Evolutionary conservation across 2,329 filamentous ascomycete genomes (phyloP), one percentile per base, ranked within the genome.

Genomic region (Exophiala lecanii-corni): DNA sequence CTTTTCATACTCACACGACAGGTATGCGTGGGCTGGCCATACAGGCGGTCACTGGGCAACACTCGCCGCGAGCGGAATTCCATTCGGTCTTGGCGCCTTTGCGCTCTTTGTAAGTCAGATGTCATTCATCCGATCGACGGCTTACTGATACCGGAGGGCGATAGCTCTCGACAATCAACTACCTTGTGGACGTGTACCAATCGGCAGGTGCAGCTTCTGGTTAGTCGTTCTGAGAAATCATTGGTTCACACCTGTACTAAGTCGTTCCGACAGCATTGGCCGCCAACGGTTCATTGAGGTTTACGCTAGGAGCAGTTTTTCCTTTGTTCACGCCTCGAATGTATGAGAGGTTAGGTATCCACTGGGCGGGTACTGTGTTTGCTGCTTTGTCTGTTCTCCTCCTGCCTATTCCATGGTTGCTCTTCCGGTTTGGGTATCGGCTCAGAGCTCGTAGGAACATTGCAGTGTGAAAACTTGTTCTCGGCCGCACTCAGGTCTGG

Each of bases 281-380:
- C 3, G 62, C 61, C 4, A 62, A 60, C 26, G 57, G 58, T 5
- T 50, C 63, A 3, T 50, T 62, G 28, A 51, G 62, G 17, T 61
- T 59, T 32, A 23, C 37, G 4, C 44, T 49, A 21, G 37, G 20
- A 25, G 46, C 46, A 5, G 32, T 35, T 3, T 45, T 41, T 30
- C 41, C 87, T 1, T 73, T 92, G 2, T 92, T 92, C 61, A 79
- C 84, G 6, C 48, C 53, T 50, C 52, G 62, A n/a, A 67, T 68
- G 63, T 68, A 65, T 42, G 36, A 67, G 2, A 66, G 72, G 41
- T 69, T 84, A 2, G 83, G 84, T 37, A 81, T 84, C 41, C 83
- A 88, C 66, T 89, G 85, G 85, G 86, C 83, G 1, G 79, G 74
- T 26, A 79, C 77, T 0, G 68, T 89, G 12, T 84, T 84, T 0